Evolutionary conservation across 108 stramenopile genomes (phyloP), one percentile per base, ranked within the genome.

Genomic region (Asterionellopsis glacialis): DNA sequence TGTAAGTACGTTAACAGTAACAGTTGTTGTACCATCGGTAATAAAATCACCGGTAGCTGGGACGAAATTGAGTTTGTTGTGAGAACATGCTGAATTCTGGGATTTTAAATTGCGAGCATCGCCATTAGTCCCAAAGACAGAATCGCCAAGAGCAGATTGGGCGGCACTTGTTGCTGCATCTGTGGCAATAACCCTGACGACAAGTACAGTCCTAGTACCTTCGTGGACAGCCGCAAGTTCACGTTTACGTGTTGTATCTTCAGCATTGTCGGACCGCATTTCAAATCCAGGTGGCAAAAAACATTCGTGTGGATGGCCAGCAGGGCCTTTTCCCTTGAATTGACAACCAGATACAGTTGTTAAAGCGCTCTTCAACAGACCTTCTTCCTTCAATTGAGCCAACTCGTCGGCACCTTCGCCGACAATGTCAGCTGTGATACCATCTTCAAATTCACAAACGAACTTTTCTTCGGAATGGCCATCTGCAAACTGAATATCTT

Each of bases 61-160:
- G 7, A 33, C 7, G 24, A 76, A 58, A 21, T 57, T 51, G 24
- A 76, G 56, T 42, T 71, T 12, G 42, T 45, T 43, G 49, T 71
- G 33, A 11, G 68, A 69, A 55, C 75, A 76, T 39, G 53, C 59
- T 2, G 9, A 4, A 49, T 67, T 71, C 42, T 61, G 65, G 2
- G 64, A 54, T 21, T 24, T 16, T 19, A 76, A 61, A 13, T 45
- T 71, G 42, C 66, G 23, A 7, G 40, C 0, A 55, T 76, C 70
- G 2, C 51, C 68, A 38, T 54, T 45, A 0, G 55, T 65, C 10
- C 74, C 69, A 51, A 71, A 72, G 27, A 71, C 41, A 16, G 41
- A 27, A 50, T 67, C 60, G 21, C 55, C 7, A 23, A 71, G 15
- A 25, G 5, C 10, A 54, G 43, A 57, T 33, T 45, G 48, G 14